Evolutionary conservation across 1,284 basidiomycete species (phyloP).

Genomic region (Cutaneotrichosporon sp.): DNA sequence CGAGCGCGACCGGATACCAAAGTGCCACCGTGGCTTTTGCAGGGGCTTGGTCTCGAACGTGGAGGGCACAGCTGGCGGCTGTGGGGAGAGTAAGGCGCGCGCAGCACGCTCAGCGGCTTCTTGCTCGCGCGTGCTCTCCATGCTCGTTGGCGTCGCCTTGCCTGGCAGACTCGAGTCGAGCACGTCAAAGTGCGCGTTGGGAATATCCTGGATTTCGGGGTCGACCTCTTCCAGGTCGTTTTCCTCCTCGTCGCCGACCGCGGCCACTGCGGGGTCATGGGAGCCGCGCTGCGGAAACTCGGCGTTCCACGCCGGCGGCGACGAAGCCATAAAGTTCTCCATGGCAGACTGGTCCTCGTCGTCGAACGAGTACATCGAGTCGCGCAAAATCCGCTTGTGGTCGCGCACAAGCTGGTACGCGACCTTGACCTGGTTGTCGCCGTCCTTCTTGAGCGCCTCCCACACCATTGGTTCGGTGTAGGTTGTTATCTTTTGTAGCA

Average conservation of each 20-base stretch:
- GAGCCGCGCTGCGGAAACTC: conserved; percentile 30
- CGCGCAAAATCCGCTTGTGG: conserved; percentile 77
- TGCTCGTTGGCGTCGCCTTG: conserved; percentile 22
- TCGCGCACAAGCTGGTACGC: conserved; percentile 91
- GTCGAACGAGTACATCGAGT: conserved; percentile 48
- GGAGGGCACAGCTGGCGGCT: conserved; percentile 10
- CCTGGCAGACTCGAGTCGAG: conserved; percentile 74
- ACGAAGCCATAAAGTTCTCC: conserved; percentile 52
- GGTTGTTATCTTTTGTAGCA: conserved; percentile 67
- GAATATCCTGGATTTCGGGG: conserved; percentile 52
- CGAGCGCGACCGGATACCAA: conserved; percentile 88
- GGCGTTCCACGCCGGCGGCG: conserved; percentile 53
- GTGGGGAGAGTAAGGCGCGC: conserved; percentile 26
- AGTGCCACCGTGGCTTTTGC: conserved; percentile 81
- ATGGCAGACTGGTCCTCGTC: conserved; percentile 47
- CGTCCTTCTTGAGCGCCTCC: conserved; percentile 73
- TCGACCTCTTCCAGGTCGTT: conserved; percentile 55
- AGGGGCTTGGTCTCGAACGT: conserved; percentile 32
- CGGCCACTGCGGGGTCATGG: conserved; percentile 9
- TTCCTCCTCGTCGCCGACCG: conserved; percentile 16
- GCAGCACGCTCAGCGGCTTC: conserved; percentile 43
- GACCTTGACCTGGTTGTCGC: conserved; percentile 93
- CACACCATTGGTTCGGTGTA: conserved; percentile 78
- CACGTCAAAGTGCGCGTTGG: conserved; percentile 65
- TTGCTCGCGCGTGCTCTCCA: conserved; percentile 15